Evolutionary conservation across 2,329 filamentous ascomycete species (phyloP).

Genomic region (Colletotrichum karsti): DNA sequence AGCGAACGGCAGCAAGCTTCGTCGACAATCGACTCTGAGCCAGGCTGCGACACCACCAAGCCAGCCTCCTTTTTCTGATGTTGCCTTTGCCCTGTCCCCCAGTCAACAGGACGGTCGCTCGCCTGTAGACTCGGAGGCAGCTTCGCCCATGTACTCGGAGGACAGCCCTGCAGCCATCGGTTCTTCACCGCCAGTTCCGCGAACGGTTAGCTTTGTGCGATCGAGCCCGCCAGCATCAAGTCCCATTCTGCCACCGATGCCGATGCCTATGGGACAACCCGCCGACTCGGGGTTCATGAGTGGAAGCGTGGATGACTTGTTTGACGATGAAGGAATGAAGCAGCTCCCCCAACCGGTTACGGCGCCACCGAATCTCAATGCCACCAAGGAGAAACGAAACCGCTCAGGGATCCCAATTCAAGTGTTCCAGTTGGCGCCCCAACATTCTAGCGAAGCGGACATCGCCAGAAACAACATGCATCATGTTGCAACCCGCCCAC

Average conservation of each 20-base stretch:
- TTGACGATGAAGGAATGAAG: constrained; percentile 67
- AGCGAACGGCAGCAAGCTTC: constrained; percentile 57
- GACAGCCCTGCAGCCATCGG: constrained; percentile 84
- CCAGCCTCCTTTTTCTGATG: constrained; percentile 44
- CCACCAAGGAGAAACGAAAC: constrained; percentile 40
- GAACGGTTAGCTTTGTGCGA: constrained; percentile 61
- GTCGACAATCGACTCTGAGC: constrained; percentile 68
- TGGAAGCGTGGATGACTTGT: constrained; percentile 74
- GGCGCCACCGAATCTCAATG: constrained; percentile 37
- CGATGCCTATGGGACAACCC: constrained; percentile 64
- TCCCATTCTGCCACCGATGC: constrained; percentile 75
- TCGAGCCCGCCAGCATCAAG: constrained; percentile 80
- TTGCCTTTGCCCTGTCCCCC: constrained; percentile 57
- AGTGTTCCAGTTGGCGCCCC: constrained; percentile 44
- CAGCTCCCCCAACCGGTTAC: constrained; percentile 45
- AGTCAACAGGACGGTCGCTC: constrained; percentile 61
- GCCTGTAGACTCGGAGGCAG: constrained; percentile 59
- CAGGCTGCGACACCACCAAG: constrained; percentile 46
- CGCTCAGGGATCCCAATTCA: constrained; percentile 49
- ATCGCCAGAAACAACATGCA: not conserved
- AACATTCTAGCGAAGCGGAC: constrained; percentile 24
- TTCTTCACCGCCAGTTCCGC: constrained; percentile 87
- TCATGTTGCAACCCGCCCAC: not conserved
- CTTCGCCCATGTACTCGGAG: constrained; percentile 62
- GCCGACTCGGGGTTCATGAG: constrained; percentile 90